phyloP scores from a whole-genome alignment of 768 basidiomycete species.

The Candolleomyces efflorescens region DNA sequence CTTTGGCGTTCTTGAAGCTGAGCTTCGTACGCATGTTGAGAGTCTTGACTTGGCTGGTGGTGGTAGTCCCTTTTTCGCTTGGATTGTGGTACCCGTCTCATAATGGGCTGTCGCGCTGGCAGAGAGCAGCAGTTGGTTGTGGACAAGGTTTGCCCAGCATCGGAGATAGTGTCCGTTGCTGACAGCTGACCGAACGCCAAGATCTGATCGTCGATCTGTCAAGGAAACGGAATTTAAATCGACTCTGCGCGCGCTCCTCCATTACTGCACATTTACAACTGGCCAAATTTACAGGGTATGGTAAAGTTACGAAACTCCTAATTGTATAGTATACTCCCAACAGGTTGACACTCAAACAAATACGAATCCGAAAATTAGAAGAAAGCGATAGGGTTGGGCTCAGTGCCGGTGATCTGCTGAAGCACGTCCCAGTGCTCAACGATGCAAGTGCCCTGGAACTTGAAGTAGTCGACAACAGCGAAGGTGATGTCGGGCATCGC shows the following conservation, averaged over 20 bases:
- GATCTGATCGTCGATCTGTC: no score
- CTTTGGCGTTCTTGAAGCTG: background rate
- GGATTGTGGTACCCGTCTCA: background rate
- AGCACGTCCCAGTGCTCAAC: conserved; percentile 10
- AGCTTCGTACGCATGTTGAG: background rate
- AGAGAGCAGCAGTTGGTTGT: no score
- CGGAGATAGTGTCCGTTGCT: no score
- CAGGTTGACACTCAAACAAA: no score
- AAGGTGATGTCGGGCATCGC: background rate
- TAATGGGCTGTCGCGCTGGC: background rate
- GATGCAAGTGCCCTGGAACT: conserved; percentile 7
- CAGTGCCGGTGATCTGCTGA: conserved; percentile 5
- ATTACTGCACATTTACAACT: no score
- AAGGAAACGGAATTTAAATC: no score
- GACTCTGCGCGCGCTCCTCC: no score
- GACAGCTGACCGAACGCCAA: no score
- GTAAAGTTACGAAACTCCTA: no score
- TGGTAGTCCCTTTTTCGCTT: background rate
- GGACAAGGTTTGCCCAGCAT: no score
- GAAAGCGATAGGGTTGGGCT: conserved; percentile 7
- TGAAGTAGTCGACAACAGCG: conserved; percentile 7
- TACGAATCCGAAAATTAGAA: conserved; percentile 6
- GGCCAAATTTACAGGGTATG: no score
- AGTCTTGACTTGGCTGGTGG: background rate
- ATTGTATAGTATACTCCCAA: no score